Evolutionary conservation across 371 early-diverging fungal genomes (phyloP), one percentile per base, ranked within the genome.

Genomic region (Mortierella sp.): DNA sequence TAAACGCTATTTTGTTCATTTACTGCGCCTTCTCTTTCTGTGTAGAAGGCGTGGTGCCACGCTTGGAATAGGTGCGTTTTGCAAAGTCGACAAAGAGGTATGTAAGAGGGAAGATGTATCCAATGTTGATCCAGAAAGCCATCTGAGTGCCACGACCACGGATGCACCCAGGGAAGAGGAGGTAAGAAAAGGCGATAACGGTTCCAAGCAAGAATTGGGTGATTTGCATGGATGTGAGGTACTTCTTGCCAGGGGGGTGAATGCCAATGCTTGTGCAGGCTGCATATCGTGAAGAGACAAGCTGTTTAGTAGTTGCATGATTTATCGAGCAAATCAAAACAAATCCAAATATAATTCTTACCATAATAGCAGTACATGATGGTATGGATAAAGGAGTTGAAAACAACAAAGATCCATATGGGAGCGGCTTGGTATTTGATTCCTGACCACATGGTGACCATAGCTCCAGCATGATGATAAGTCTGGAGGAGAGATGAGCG

Each of bases 381-480:
- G 66, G 96, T 90, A 83, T 96, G 97, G 64, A 96, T 93, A 70
- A 95, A 92, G 12, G 95, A 95, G 86, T 96, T 96, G 84, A 93
- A 91, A 47, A 94, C 83, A 45, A 95, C 95, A 78, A 96, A 95
- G 74, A 95, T 91, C 89, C 94, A 94, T 78, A 93, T 92, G 29
- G 93, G 93, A 23, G 93, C 89, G 2, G 94, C 89, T 64, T 86
- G 83, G 75, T 89, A 92, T 69, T 90, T 88, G 76, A 93, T 89
- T 60, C 93, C 93, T 49, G 90, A 85, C 90, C 87, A 87, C 87
- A 87, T 89, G 64, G 93, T 91, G 73, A 95, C 85, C 84, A 96
- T 95, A 22, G 96, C 96, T 42, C 96, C 96, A n/a, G 94, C 88
- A 72, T 96, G 96, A 80, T 96, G 96, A 80, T 95, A 96, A 61